Percentiles rank a stretch among this genome's conserved stretches.
These are phyloP conservation scores for Magnusiomyces clavatus DNA, from an alignment of 1,139 yeast genomes.

Conservation along the genomic window DNA sequence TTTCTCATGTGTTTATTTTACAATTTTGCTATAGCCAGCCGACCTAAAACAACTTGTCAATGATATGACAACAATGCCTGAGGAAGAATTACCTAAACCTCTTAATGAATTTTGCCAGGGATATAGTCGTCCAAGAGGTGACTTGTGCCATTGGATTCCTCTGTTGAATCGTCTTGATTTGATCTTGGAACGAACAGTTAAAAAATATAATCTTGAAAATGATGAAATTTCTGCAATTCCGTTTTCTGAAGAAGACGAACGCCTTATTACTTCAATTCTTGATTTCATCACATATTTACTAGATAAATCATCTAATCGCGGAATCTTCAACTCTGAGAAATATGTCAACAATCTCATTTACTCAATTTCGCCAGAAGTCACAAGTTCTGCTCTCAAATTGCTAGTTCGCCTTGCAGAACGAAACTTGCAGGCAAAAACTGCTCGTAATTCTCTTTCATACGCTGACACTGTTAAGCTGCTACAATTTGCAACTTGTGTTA, in stretches of 20 bases:
- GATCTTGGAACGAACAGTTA: constrained; percentile 47
- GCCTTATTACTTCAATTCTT: constrained; percentile 45
- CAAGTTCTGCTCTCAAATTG: constrained; percentile 58
- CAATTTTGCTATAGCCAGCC: constrained; percentile 29
- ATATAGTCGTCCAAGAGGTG: constrained; percentile 69
- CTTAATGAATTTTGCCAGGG: constrained; percentile 27
- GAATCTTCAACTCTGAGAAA: constrained; percentile 60
- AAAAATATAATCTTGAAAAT: constrained; percentile 47
- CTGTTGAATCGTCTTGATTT: constrained; percentile 70
- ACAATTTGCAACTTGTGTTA: constrained; percentile 23
- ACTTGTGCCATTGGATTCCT: constrained; percentile 69
- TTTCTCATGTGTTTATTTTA: not conserved
- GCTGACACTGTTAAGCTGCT: constrained; percentile 25
- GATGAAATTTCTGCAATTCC: constrained; percentile 36
- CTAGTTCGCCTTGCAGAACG: constrained; percentile 55
- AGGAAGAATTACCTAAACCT: constrained; percentile 32
- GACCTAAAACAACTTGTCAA: constrained; percentile 37
- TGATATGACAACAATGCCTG: constrained; percentile 31
- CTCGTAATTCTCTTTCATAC: constrained; percentile 35
- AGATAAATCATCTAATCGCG: constrained; percentile 62
- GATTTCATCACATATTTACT: constrained; percentile 56
- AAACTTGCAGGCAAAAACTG: constrained; percentile 39
- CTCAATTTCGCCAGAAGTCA: constrained; percentile 52
- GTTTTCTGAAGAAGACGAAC: constrained; percentile 42
- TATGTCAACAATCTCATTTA: constrained; percentile 53